phyloP scores from a whole-genome alignment of 768 basidiomycete species.

The Cantharellus anzutake region DNA sequence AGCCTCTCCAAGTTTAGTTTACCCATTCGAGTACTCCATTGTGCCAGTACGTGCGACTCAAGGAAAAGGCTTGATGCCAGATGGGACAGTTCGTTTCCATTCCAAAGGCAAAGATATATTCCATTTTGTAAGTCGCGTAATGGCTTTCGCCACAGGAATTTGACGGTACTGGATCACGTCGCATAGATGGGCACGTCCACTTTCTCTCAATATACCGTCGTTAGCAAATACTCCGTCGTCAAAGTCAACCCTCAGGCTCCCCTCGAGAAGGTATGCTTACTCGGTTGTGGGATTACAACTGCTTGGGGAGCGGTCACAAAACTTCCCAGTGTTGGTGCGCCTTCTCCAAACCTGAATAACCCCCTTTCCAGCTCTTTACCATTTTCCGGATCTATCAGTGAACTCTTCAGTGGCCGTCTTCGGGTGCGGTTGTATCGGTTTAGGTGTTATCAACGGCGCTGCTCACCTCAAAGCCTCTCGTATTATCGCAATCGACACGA shows the following conservation, averaged over 20 bases:
- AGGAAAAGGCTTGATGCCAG: conserved; percentile 90
- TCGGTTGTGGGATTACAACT: conserved; percentile 93
- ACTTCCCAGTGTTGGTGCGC: conserved; percentile 30
- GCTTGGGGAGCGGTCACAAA: conserved; percentile 94
- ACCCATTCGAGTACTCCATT: neutral
- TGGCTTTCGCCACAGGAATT: neutral
- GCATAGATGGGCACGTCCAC: conserved; percentile 93
- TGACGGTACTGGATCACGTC: neutral
- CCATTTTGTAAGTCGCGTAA: conserved; percentile 56
- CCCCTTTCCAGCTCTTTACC: no score
- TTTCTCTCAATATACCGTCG: conserved; percentile 99
- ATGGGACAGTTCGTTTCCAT: conserved; percentile 72
- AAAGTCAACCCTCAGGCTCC: conserved; percentile 72
- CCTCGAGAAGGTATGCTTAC: conserved; percentile 88
- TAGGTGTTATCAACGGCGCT: conserved; percentile 77
- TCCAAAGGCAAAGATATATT: conserved; percentile 70
- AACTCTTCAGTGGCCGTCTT: conserved; percentile 80
- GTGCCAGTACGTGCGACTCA: conserved; percentile 71
- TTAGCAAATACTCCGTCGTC: conserved; percentile 92
- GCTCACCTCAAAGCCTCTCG: conserved; percentile 60
- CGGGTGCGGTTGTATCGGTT: conserved; percentile 90
- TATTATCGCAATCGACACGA: conserved; percentile 85
- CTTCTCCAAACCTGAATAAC: neutral
- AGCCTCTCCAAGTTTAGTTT: neutral
- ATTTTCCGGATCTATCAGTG: neutral